Conservation (phyloP, 2,329 filamentous ascomycete species). For the Clonostachys rosea region DNA sequence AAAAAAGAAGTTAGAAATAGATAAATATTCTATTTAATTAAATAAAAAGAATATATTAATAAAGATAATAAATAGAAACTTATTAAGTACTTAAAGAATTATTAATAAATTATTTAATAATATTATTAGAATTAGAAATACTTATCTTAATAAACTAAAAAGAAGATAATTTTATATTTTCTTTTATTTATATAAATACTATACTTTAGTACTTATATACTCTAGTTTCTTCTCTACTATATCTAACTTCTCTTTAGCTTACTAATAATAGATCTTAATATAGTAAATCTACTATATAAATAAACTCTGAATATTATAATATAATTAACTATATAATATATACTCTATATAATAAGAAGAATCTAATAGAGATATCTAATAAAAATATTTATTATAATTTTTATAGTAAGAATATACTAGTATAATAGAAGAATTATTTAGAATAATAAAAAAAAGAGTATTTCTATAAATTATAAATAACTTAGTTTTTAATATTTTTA, state of each 20-base stretch:
- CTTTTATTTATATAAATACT: not conserved
- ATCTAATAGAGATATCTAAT: not conserved
- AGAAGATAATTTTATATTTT: not conserved
- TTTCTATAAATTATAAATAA: not conserved
- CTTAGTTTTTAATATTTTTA: not conserved
- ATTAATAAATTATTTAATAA: not conserved
- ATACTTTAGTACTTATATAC: not conserved
- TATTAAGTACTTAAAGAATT: not conserved
- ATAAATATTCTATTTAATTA: not conserved
- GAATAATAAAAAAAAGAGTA: not conserved
- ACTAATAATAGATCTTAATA: not conserved
- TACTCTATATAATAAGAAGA: not conserved
- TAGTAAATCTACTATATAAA: not conserved
- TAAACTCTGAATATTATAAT: not conserved
- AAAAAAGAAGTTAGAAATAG: not conserved
- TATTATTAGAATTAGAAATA: not conserved
- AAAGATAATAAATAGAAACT: not conserved
- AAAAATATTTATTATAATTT: not conserved
- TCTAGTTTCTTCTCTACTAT: not conserved
- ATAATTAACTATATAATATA: not conserved
- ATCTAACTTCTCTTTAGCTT: not conserved
- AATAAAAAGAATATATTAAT: not conserved
- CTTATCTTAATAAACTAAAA: not conserved
- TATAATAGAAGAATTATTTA: not conserved
- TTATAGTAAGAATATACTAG: not conserved